Evolutionary conservation across 495 filamentous ascomycete genomes (phyloP).

Genomic region (Clavariopsis aquatica): DNA sequence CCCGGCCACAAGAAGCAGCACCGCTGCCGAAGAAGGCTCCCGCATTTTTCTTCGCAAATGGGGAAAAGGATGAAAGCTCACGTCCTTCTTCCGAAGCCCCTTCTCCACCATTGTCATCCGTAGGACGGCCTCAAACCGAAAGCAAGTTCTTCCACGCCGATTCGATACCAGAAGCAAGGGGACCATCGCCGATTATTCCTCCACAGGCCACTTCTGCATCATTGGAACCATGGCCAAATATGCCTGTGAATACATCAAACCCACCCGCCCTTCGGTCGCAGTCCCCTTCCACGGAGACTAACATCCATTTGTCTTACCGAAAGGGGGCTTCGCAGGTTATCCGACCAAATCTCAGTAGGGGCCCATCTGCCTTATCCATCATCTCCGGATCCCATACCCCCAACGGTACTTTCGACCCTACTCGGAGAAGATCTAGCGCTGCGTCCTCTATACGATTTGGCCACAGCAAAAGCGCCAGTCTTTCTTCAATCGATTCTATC

Average conservation of each 20-base stretch:
- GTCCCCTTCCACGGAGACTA: constrained; percentile 45
- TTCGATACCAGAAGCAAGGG: constrained; percentile 49
- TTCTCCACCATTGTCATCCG: constrained; percentile 38
- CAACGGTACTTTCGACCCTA: constrained; percentile 9
- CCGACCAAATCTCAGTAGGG: constrained; percentile 21
- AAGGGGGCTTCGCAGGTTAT: constrained; percentile 49
- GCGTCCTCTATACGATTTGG: constrained; percentile 24
- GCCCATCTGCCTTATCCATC: constrained; percentile 27
- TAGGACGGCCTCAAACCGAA: constrained; percentile 24
- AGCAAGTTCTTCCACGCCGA: constrained; percentile 54
- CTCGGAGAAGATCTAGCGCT: constrained; percentile 31
- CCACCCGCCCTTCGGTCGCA: constrained; percentile 37
- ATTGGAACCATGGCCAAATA: constrained; percentile 34
- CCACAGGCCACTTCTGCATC: constrained; percentile 38
- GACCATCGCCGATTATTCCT: constrained; percentile 28
- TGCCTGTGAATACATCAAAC: constrained; percentile 7
- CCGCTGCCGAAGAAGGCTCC: constrained; percentile 40
- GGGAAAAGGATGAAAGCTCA: constrained; percentile 34
- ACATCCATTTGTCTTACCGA: constrained; percentile 47
- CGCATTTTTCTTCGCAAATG: constrained; percentile 47
- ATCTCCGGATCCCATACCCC: constrained; percentile 13
- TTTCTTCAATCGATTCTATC: constrained; percentile 40
- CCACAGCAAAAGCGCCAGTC: constrained; percentile 38
- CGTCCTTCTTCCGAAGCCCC: constrained; percentile 16
- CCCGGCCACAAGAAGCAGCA: constrained; percentile 29